Evolutionary conservation across 805 yeast species (phyloP).

Genomic region (Brettanomyces naardenensis): DNA sequence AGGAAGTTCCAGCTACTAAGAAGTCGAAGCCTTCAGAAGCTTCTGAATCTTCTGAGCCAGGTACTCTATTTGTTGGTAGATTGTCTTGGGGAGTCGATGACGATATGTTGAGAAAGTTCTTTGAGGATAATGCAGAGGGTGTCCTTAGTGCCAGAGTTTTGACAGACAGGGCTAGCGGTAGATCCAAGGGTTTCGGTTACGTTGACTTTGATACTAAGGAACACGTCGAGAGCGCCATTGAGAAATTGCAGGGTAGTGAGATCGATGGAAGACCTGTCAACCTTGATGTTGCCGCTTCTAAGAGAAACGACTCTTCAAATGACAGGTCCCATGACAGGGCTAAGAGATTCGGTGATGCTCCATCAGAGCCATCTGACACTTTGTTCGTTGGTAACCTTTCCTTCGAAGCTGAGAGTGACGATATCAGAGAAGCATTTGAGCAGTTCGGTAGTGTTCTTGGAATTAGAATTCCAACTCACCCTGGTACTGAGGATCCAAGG

Average conservation of each 20-base stretch:
- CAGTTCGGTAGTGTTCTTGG: conserved; percentile 77
- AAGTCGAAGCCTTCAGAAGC: conserved; percentile 35
- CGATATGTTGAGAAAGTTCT: conserved; percentile 85
- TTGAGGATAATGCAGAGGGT: conserved; percentile 66
- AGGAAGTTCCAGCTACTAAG: conserved; percentile 23
- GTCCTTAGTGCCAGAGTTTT: conserved; percentile 87
- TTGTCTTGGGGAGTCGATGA: conserved; percentile 96
- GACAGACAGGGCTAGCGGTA: conserved; percentile 75
- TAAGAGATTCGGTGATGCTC: conserved; percentile 79
- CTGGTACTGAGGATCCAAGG: conserved; percentile 97
- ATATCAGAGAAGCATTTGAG: conserved; percentile 63
- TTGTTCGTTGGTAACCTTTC: conserved; percentile 94
- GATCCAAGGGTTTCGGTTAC: conserved; percentile 96
- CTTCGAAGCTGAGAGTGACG: conserved; percentile 80
- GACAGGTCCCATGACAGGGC: conserved; percentile 71
- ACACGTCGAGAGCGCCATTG: conserved; percentile 79
- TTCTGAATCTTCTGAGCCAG: conserved; percentile 39
- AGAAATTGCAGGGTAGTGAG: conserved; percentile 84
- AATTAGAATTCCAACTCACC: conserved; percentile 95
- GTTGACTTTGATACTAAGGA: conserved; percentile 81
- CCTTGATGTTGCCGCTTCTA: conserved; percentile 83
- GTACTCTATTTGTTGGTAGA: conserved; percentile 93
- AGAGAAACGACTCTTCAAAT: conserved; percentile 40
- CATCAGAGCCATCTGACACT: conserved; percentile 91
- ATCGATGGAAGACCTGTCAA: conserved; percentile 96